These are phyloP conservation scores for Bocquillonia castaneifolia DNA, from an alignment of 441 rosid species.

Conservation along the genomic window DNA sequence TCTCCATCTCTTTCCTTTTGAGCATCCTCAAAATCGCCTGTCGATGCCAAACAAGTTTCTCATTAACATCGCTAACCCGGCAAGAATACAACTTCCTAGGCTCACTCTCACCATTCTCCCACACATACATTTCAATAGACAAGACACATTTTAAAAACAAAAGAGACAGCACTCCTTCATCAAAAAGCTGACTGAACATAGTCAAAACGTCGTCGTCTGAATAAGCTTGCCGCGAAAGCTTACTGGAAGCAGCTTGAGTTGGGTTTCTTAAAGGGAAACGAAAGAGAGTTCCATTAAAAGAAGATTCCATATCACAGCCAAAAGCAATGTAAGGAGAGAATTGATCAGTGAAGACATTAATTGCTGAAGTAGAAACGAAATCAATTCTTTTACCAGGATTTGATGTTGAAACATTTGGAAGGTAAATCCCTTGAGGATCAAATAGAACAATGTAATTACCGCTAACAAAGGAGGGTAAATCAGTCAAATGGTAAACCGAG, in stretches of 20 bases:
- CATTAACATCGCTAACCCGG: conserved; percentile 46
- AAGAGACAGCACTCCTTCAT: conserved; percentile 75
- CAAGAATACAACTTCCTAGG: conserved; percentile 68
- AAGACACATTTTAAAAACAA: conserved; percentile 82
- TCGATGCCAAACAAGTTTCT: conserved; percentile 69
- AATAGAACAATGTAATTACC: conserved; percentile 80
- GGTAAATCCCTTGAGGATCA: conserved; percentile 87
- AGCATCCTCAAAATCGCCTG: conserved; percentile 75
- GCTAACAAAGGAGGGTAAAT: conserved; percentile 95
- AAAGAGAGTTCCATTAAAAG: conserved; percentile 74
- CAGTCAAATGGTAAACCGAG: conserved; percentile 95
- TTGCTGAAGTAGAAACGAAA: conserved; percentile 69
- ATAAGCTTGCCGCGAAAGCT: conserved; percentile 92
- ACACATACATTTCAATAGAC: conserved; percentile 72
- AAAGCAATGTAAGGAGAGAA: conserved; percentile 80
- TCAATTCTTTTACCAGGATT: conserved; percentile 97
- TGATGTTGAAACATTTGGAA: conserved; percentile 81
- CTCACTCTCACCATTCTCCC: conserved; percentile 67
- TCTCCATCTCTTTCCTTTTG: conserved; percentile 17
- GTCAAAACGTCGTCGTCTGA: conserved; percentile 53
- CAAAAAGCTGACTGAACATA: conserved; percentile 74
- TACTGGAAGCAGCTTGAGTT: conserved; percentile 68
- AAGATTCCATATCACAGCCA: conserved; percentile 81
- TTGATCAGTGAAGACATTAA: conserved; percentile 64
- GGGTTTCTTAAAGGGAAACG: conserved; percentile 90